Base-by-base conservation (phyloP, 306 rosid genomes). In the Lathyrus aphaca region DNA sequence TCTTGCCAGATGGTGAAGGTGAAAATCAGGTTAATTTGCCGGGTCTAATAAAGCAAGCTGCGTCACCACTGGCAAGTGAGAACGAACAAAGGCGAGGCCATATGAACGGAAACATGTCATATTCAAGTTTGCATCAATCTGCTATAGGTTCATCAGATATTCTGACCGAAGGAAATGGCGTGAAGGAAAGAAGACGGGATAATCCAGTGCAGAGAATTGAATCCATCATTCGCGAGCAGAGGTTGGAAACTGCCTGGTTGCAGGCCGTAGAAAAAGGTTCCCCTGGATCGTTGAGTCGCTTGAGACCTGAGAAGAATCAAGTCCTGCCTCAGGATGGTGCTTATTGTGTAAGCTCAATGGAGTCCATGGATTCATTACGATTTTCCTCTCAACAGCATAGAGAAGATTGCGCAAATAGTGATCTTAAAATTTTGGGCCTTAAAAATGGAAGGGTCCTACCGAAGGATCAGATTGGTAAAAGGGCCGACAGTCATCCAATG, bases 241-340 rank as follows among this genome's bases (percentile, higher is more conserved):
- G 91, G 81, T 82, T 94, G 74, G 99, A 94, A 84, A 94, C 91
- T 64, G 99, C 99, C 4, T 94, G 97, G 99, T 77, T 91, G 68
- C 97, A 88, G 82, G 88, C 91, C 8, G 89, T 80, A 54, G 99
- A 87, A 72, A 94, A 87, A 73, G 96, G 99, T 67, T 91, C 97
- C 39, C 96, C 97, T 12, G 91, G 96, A 76, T 84, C 95, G 1
- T 60, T 94, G 88, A 87, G 68, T 84, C 86, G 85, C 65, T 71
- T 82, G 79, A 91, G 87, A 81, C 97, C 96, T 0, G 99, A 88
- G 83, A 89, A 90, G 85, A 91, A 94, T 84, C 99, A 91, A 80
- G 92, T 94, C 62, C 83, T 94, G 68, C 97, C 96, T 48, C 99
- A 84, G 84, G 96, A 90, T 75, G 86, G 90, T 57, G 69, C 74